Evolutionary conservation across 1,139 yeast genomes (phyloP), one percentile per base, ranked within the genome.

Genomic region (Casaregolazyma lundiana): DNA sequence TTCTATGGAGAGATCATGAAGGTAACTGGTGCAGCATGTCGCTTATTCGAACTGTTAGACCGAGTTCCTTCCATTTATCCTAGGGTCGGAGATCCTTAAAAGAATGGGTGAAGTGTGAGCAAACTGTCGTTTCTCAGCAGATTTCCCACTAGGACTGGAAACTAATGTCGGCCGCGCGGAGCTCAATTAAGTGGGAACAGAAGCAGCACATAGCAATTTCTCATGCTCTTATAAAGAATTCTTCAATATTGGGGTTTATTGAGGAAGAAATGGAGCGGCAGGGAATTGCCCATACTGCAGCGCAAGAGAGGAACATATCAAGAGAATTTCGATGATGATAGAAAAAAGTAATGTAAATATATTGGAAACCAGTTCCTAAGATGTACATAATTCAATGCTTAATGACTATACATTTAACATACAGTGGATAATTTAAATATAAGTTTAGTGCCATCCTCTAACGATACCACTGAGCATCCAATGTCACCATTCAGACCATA

Each of bases 21-120:
- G 68, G 97, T 97, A 42, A 84, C 90, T 6, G 98, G 98, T 51
- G 97, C 97, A 0, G 94, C 97, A 0, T 85, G 95, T 47, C 75
- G 98, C 53, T 70, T 92, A 46, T 92, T 92, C 68, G 97, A 92
- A 65, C 71, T 92, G 42, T 76, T 84, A 43, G 96, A 89, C 56
- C 77, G 84, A 63, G 69, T 80, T 49, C 92, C 96, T 2, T 61
- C 67, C 22, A 87, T 90, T 39, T 71, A 77, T 32, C 78, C 88
- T 9, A 75, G 84, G 2, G 58, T 68, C 32, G 97, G 97, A 21
- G 54, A 62, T 17, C 73, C 71, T 44, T 55, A 61, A 44, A 66
- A 56, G 29, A 62, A 61, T 43, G 76, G 79, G 16, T 60, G 61
- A 18, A 79, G 78, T 11, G 69, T 69, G 82, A 59, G 92, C 96